Conservation (phyloP, 2,329 filamentous ascomycete genomes). For the Diplocarpon mali region DNA sequence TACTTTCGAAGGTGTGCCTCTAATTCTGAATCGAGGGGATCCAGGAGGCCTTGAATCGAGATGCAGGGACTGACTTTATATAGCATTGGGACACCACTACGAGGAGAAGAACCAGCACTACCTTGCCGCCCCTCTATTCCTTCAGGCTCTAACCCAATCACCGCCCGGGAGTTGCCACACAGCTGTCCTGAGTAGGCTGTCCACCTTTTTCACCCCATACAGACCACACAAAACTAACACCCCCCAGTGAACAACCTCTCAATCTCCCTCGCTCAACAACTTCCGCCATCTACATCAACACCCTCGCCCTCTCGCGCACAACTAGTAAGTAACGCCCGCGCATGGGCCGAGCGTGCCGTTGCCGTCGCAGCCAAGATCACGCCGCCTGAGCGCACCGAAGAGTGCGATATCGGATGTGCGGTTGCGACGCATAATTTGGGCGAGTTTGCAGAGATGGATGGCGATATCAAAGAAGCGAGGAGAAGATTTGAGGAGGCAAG, state of each 20-base stretch:
- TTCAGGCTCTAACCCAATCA: slow-evolving; percentile 68
- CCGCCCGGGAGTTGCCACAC: slow-evolving; percentile 59
- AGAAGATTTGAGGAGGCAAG: slow-evolving; percentile 59
- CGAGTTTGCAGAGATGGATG: slow-evolving; percentile 68
- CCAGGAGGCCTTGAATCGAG: not conserved
- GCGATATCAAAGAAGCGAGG: slow-evolving; percentile 52
- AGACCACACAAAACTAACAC: slow-evolving; percentile 5
- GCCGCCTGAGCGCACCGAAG: slow-evolving; percentile 55
- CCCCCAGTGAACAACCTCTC: slow-evolving; percentile 69
- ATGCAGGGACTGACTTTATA: slow-evolving; percentile 19
- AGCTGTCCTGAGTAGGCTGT: slow-evolving; percentile 57
- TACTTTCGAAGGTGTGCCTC: slow-evolving; percentile 49
- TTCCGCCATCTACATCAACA: slow-evolving; percentile 27
- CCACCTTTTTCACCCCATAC: not conserved
- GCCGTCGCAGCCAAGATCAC: slow-evolving; percentile 53
- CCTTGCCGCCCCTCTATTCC: slow-evolving; percentile 73
- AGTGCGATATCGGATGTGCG: slow-evolving; percentile 77
- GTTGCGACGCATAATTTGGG: slow-evolving; percentile 79
- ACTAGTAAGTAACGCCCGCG: slow-evolving; percentile 57
- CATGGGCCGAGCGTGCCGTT: slow-evolving; percentile 72
- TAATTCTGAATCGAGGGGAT: no score
- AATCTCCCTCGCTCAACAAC: slow-evolving; percentile 51
- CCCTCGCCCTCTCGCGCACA: slow-evolving; percentile 39
- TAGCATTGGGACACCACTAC: slow-evolving; percentile 67
- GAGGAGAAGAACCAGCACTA: slow-evolving; percentile 63